phyloP scores from a whole-genome alignment of 164 flowering plant genomes.

The Umbilicus rupestris region DNA sequence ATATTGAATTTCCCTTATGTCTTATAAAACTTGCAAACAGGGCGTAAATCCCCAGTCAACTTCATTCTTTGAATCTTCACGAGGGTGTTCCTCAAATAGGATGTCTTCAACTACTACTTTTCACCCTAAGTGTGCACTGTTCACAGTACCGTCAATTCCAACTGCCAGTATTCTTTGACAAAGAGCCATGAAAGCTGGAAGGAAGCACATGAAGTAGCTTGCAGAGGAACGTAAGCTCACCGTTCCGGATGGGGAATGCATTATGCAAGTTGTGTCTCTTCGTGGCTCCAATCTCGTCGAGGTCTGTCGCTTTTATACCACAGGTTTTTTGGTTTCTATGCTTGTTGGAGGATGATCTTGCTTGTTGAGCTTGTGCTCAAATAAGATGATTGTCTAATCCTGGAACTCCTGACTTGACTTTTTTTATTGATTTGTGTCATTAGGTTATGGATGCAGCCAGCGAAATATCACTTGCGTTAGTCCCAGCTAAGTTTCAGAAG shows the following conservation, averaged over 20 bases:
- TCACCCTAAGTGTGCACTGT: too few relatives aligned
- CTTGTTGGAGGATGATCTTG: not conserved
- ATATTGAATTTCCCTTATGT: too few relatives aligned
- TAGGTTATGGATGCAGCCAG: slow-evolving; percentile 76
- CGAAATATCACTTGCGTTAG: slow-evolving; percentile 52
- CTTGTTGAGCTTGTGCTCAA: not conserved
- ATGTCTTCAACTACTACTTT: too few relatives aligned
- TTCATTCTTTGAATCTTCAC: too few relatives aligned
- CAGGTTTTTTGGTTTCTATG: not conserved
- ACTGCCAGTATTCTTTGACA: not conserved
- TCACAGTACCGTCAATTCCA: too few relatives aligned
- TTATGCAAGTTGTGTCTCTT: slow-evolving; percentile 70
- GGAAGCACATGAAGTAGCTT: slow-evolving; percentile 80
- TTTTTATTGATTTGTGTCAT: not conserved
- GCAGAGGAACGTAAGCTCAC: slow-evolving; percentile 26
- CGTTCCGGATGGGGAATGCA: slow-evolving; percentile 51
- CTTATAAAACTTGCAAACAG: too few relatives aligned
- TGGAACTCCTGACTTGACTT: not conserved
- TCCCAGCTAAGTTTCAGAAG: slow-evolving; percentile 91
- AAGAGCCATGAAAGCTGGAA: slow-evolving; percentile 53
- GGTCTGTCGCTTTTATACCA: slow-evolving; percentile 25
- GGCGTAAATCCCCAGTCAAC: too few relatives aligned
- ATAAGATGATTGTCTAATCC: not conserved
- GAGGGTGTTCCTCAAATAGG: too few relatives aligned
- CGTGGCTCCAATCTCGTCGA: slow-evolving; percentile 77